phyloP scores from a whole-genome alignment of 2,329 filamentous ascomycete genomes.

The Epichloe aotearoae region DNA sequence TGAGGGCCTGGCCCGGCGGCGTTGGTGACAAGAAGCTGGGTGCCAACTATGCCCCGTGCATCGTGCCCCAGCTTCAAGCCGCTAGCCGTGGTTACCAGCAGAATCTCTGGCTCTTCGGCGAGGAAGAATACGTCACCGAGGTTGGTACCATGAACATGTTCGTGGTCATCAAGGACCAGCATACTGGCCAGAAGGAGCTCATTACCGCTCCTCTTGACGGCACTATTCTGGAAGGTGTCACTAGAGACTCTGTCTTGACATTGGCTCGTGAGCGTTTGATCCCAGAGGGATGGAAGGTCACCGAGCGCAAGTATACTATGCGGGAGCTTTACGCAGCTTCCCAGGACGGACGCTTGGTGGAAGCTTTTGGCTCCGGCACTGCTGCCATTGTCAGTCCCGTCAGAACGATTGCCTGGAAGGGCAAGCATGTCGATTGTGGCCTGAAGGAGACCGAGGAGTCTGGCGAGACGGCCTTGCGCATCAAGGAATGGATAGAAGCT shows the following conservation, averaged over 20 bases:
- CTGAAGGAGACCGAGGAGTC: slow-evolving; percentile 71
- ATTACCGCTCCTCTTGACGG: slow-evolving; percentile 93
- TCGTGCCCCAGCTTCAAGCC: slow-evolving; percentile 88
- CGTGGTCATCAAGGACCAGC: slow-evolving; percentile 68
- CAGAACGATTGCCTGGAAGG: slow-evolving; percentile 79
- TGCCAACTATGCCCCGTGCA: slow-evolving; percentile 98
- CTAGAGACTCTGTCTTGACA: slow-evolving; percentile 76
- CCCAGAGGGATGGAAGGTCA: slow-evolving; percentile 77
- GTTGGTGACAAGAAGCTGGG: slow-evolving; percentile 98
- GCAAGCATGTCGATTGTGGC: slow-evolving; percentile 68
- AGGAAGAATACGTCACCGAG: slow-evolving; percentile 92
- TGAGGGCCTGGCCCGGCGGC: slow-evolving; percentile 93
- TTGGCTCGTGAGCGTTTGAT: slow-evolving; percentile 73
- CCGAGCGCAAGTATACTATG: slow-evolving; percentile 90
- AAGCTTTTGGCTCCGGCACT: slow-evolving; percentile 89
- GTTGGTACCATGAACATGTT: slow-evolving; percentile 99
- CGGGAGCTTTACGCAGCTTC: slow-evolving; percentile 68
- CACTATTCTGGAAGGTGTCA: slow-evolving; percentile 92
- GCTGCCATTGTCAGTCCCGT: slow-evolving; percentile 90
- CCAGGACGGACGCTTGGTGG: slow-evolving; percentile 71
- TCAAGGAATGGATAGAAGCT: slow-evolving; percentile 94
- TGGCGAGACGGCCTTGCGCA: slow-evolving; percentile 67
- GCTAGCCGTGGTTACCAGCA: slow-evolving; percentile 90
- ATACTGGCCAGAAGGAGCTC: slow-evolving; percentile 82
- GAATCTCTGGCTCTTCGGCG: slow-evolving; percentile 94